Conservation (phyloP, 2,329 filamentous ascomycete species). For the Beauveria brongniartii region DNA sequence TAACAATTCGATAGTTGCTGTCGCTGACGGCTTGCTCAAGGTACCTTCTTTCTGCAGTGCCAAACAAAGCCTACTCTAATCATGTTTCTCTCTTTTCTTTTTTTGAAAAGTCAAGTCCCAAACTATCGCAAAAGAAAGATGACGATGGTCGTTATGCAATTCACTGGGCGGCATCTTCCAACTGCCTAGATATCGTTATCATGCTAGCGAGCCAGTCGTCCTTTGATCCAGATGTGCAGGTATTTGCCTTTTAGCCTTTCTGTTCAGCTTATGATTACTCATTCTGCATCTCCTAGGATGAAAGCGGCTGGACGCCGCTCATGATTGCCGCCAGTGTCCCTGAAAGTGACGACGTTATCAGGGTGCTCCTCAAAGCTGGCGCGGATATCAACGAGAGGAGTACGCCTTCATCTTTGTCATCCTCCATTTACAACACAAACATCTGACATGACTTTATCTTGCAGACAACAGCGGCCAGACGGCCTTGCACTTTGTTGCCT, state of each 20-base stretch:
- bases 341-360: conserved; percentile 61
- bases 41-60: conserved; percentile 7
- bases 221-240: conserved; percentile 80
- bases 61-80: background rate
- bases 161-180: conserved; percentile 89
- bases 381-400: conserved; percentile 70
- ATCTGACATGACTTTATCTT: background rate
- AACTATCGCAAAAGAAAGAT: conserved; percentile 64
- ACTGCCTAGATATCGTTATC: conserved; percentile 65
- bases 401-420: conserved; percentile 22
- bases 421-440: background rate
- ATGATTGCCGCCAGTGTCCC: conserved; percentile 75
- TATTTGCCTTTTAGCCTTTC: conserved; percentile 24
- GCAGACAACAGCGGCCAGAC: conserved; percentile 69
- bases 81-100: background rate
- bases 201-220: conserved; percentile 60
- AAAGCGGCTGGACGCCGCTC: conserved; percentile 71
- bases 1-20: conserved; percentile 40
- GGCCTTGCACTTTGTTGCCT: conserved; percentile 83
- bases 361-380: conserved; percentile 58
- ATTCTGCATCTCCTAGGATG: conserved; percentile 43
- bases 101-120: conserved; percentile 60
- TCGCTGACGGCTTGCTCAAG: conserved; percentile 56
- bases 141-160: conserved; percentile 83
- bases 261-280: background rate